Evolutionary conservation across 257 asterid species (phyloP).

Genomic region (Fraxinus cuspidata): DNA sequence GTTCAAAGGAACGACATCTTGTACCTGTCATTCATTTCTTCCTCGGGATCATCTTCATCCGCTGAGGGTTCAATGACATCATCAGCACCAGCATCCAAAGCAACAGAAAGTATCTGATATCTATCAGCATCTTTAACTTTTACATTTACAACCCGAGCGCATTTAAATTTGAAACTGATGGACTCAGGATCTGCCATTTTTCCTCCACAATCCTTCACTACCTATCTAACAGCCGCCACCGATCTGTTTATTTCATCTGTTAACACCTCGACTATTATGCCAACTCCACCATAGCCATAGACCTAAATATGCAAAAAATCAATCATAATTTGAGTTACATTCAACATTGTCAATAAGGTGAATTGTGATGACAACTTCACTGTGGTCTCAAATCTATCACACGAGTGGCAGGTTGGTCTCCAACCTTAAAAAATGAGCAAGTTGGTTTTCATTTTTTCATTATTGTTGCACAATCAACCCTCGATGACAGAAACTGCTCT

Average conservation of each 20-base stretch:
- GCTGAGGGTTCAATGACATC: constrained; percentile 75
- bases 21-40: constrained; percentile 68
- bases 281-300: constrained; percentile 95
- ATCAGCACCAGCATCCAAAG: constrained; percentile 92
- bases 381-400: not conserved
- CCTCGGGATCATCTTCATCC: constrained; percentile 64
- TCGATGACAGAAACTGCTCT: not conserved
- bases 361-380: not conserved
- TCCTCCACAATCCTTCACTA: constrained; percentile 76
- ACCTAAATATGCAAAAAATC: constrained; percentile 41
- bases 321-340: not conserved
- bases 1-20: constrained; percentile 2
- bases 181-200: constrained; percentile 98
- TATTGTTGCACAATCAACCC: not conserved
- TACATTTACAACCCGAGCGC: constrained; percentile 73
- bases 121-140: constrained; percentile 64
- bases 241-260: constrained; percentile 88
- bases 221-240: constrained; percentile 71
- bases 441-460: not conserved
- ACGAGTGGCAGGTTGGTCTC: not conserved
- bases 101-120: constrained; percentile 71
- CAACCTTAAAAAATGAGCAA: not conserved
- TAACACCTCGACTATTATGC: constrained; percentile 75
- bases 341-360: constrained; percentile 1
- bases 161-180: constrained; percentile 76